phyloP scores from a whole-genome alignment of 305 asterid genomes.

The Coffea humblotiana region DNA sequence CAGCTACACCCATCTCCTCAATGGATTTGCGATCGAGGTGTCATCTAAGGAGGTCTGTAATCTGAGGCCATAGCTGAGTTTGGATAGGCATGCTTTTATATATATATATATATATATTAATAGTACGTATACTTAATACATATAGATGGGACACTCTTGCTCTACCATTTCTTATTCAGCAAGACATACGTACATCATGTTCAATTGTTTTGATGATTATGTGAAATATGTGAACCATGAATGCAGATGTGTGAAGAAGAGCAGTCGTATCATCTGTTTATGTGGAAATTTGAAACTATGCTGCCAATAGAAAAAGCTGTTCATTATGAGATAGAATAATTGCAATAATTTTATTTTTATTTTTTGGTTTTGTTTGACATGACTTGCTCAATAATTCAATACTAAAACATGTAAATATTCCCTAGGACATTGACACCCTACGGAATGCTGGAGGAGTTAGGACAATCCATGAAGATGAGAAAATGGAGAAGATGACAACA shows the following conservation, averaged over 20 bases:
- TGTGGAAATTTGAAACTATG: not conserved
- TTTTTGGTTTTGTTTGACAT: not conserved
- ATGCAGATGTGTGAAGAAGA: not conserved
- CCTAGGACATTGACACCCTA: constrained; percentile 44
- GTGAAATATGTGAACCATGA: not conserved
- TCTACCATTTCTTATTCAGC: not conserved
- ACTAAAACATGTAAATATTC: not conserved
- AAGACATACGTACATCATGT: not conserved
- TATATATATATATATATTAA: not conserved
- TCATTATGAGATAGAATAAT: not conserved
- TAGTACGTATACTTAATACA: not conserved
- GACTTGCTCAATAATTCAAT: not conserved
- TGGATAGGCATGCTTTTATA: not conserved
- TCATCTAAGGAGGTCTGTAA: constrained; percentile 35
- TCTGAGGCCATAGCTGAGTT: constrained; percentile 9
- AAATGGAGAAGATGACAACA: constrained; percentile 58
- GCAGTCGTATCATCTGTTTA: not conserved
- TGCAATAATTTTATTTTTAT: not conserved
- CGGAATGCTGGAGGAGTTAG: constrained; percentile 38
- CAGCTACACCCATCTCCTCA: constrained; percentile 64
- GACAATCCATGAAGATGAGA: constrained; percentile 49
- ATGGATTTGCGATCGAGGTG: constrained; percentile 60
- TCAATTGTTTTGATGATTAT: not conserved
- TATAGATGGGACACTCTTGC: not conserved
- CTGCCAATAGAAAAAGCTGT: not conserved